Evolutionary conservation across 73 alveolate genomes (phyloP).

Genomic region (Tetrahymena borealis): DNA sequence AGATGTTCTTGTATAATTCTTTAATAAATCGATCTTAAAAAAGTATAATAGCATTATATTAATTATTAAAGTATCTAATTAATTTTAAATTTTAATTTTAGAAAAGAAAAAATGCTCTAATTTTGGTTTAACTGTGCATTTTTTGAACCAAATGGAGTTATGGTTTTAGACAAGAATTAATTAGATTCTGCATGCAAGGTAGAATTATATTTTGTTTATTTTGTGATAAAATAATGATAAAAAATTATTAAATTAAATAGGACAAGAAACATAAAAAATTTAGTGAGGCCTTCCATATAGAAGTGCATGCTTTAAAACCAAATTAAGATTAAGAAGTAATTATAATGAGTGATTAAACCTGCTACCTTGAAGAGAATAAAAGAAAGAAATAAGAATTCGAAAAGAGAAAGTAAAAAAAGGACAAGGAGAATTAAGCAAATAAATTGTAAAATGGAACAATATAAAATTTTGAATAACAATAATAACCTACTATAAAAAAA

Average conservation of each 20-base stretch:
- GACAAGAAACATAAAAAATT: not conserved
- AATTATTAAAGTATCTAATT: not conserved
- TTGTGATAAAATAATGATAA: not conserved
- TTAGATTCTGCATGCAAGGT: constrained; percentile 75
- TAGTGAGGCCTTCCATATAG: not conserved
- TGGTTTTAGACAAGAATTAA: constrained; percentile 55
- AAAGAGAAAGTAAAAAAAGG: not conserved
- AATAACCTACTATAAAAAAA: no score
- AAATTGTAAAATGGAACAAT: no score
- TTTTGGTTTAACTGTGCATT: constrained; percentile 24
- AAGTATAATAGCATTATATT: not conserved
- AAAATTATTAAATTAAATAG: not conserved
- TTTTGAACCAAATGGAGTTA: constrained; percentile 37
- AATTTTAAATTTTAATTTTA: not conserved
- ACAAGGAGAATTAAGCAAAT: not conserved
- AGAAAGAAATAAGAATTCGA: not conserved
- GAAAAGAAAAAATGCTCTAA: constrained; percentile 40
- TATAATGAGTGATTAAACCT: not conserved
- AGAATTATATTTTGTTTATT: not conserved
- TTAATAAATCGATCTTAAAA: constrained; percentile 19
- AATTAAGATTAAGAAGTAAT: not conserved
- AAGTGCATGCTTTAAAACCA: not conserved
- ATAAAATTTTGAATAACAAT: no score
- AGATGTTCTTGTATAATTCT: constrained; percentile 22
- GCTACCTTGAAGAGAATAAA: not conserved